Evolutionary conservation across 1,284 basidiomycete genomes (phyloP), one percentile per base, ranked within the genome.

Genomic region (Pseudozyma tsukubaensis): DNA sequence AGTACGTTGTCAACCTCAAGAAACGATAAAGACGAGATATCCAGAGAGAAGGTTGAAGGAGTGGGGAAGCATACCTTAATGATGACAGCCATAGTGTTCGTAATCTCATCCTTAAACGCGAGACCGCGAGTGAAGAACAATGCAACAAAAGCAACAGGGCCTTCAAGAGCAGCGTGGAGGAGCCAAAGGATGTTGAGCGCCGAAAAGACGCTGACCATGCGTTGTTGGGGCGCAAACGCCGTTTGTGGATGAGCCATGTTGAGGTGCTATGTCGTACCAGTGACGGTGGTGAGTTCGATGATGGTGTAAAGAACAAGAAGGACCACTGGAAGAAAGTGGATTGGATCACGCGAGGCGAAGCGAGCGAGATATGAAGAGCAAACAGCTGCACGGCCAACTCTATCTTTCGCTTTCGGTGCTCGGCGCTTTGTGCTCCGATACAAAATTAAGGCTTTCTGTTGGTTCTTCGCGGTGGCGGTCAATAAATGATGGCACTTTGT

Each of bases 141-240:
- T 3, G 91, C 91, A 81, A 92, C 90, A 39, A 93, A 84, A 2
- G 90, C 91, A 24, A 93, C 81, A 0, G 92, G 92, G 5, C 89
- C 87, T 82, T 93, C 92, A 50, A 92, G 86, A 11, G 90, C 91
- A 70, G 92, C 88, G 80, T 93, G 92, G 36, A 93, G 84, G 42
- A 93, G 86, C 83, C 92, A 93, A 3, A 92, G 44, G 42, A 76
- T 63, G 72, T 75, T 75, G 45, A 69, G 59, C 32, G 55, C 59
- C 16, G 72, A 69, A 16, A 58, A 66, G 10, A 19, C 52, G 21
- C 21, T 48, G 2, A 50, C 65, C 10, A 16, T 16, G 19, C 58
- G 64, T 4, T 50, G 47, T 14, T 49, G 47, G 18, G 64, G 50
- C 1, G 72, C 53, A n/a, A 74, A 69, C 2, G 72, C 66, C 3